These are phyloP conservation scores for Barnettozyma botsteinii DNA, from an alignment of 805 yeast species.

Conservation along the genomic window DNA sequence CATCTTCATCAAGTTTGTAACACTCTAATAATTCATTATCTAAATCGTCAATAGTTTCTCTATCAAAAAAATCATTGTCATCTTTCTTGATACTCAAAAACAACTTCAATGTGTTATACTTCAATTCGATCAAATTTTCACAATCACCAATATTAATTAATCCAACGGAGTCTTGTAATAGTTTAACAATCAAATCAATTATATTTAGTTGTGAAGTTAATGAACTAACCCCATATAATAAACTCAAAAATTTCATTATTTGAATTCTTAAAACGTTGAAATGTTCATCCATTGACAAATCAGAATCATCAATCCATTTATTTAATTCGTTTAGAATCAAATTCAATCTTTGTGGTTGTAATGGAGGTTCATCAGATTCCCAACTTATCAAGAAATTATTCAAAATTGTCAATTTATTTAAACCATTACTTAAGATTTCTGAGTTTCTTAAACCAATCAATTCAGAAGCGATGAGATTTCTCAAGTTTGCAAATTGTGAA, in stretches of 20 bases:
- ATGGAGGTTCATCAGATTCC: conserved; percentile 30
- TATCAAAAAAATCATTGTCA: conserved; percentile 21
- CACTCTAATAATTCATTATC: conserved; percentile 37
- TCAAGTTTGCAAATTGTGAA: conserved; percentile 40
- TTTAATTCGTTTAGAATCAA: conserved; percentile 52
- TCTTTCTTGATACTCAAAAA: conserved; percentile 28
- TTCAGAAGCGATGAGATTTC: conserved; percentile 62
- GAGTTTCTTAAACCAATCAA: conserved; percentile 46
- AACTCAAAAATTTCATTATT: conserved; percentile 40
- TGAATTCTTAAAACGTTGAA: conserved; percentile 48
- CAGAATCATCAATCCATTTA: conserved; percentile 60
- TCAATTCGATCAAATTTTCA: conserved; percentile 34
- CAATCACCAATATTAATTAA: conserved; percentile 35
- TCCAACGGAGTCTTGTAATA: conserved; percentile 41
- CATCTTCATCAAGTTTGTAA: conserved; percentile 26
- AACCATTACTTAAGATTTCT: conserved; percentile 39
- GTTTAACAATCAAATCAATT: conserved; percentile 31
- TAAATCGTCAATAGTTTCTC: conserved; percentile 33
- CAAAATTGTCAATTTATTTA: conserved; percentile 43
- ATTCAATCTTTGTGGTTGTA: conserved; percentile 59
- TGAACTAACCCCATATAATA: conserved; percentile 22
- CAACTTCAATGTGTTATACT: conserved; percentile 41
- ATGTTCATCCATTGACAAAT: conserved; percentile 49
- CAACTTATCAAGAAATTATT: conserved; percentile 32
- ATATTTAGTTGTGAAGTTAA: conserved; percentile 18